phyloP scores from a whole-genome alignment of 805 yeast species.

The Ogataea polymorpha region DNA sequence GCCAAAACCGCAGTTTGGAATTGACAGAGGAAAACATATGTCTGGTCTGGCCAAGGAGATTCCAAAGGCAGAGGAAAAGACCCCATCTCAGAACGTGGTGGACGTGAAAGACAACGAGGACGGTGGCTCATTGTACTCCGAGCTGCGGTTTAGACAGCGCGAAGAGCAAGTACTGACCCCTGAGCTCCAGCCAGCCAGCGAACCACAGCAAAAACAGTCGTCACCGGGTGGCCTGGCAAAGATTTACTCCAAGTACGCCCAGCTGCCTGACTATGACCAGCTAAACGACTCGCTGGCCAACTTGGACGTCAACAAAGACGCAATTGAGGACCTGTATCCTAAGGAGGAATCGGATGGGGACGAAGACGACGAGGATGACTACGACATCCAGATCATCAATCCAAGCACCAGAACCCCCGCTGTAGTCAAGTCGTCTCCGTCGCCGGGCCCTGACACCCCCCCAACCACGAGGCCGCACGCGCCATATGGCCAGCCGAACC shows the following conservation, averaged over 20 bases:
- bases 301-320: slow-evolving; percentile 7
- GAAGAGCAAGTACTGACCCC: background rate
- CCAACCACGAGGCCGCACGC: background rate
- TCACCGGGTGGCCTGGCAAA: slow-evolving; percentile 30
- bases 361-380: slow-evolving; percentile 22
- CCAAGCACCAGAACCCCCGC: slow-evolving; percentile 7
- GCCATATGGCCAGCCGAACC: slow-evolving; percentile 8
- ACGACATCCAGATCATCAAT: slow-evolving; percentile 21
- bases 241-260: slow-evolving; percentile 34
- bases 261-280: slow-evolving; percentile 24
- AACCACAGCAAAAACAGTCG: background rate
- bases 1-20: slow-evolving; percentile 30
- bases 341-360: slow-evolving; percentile 14
- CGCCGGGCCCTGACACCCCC: slow-evolving; percentile 1
- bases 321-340: slow-evolving; percentile 22
- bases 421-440: slow-evolving; percentile 7
- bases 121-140: slow-evolving; percentile 13
- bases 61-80: background rate
- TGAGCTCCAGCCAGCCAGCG: background rate
- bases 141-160: slow-evolving; percentile 10
- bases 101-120: slow-evolving; percentile 7
- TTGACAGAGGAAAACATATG: slow-evolving; percentile 11
- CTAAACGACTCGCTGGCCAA: slow-evolving; percentile 8
- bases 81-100: background rate
- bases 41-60: slow-evolving; percentile 6